Evolutionary conservation across 768 basidiomycete genomes (phyloP).

Genomic region (Macrolepiota fuliginosa): DNA sequence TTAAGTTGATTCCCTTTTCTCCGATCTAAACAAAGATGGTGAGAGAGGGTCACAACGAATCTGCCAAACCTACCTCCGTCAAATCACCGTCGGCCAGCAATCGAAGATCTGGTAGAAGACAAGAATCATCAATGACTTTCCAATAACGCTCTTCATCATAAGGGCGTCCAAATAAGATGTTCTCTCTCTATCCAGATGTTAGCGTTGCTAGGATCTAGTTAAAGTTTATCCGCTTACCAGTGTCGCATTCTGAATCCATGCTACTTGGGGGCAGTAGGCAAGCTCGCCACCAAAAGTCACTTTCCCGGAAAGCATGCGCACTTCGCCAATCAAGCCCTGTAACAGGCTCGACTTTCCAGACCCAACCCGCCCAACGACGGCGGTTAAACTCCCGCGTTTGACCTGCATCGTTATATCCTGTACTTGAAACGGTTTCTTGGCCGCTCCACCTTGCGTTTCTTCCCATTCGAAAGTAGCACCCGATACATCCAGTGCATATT

Average conservation of each 20-base stretch:
- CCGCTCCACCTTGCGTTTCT: conserved; percentile 16
- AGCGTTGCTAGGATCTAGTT: neutral
- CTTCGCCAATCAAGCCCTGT: conserved; percentile 69
- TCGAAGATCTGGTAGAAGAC: conserved; percentile 61
- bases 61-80: conserved; percentile 50
- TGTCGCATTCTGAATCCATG: conserved; percentile 75
- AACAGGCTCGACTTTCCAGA: conserved; percentile 65
- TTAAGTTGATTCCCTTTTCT: conserved; percentile 67
- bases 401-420: conserved; percentile 49
- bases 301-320: conserved; percentile 50
- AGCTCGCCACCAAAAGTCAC: conserved; percentile 62
- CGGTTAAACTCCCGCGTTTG: conserved; percentile 56
- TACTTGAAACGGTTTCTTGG: conserved; percentile 45
- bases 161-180: conserved; percentile 63
- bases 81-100: conserved; percentile 68
- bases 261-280: conserved; percentile 70
- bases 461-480: conserved; percentile 70
- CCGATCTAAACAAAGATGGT: conserved; percentile 45
- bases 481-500: conserved; percentile 47
- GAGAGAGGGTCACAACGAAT: neutral
- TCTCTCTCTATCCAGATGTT: conserved; percentile 46
- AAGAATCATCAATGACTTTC: conserved; percentile 55
- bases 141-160: conserved; percentile 68
- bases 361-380: conserved; percentile 68
- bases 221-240: conserved; percentile 35